These are phyloP conservation scores for Juglanconis oblonga DNA, from an alignment of 2,329 filamentous ascomycete species.

Conservation along the genomic window DNA sequence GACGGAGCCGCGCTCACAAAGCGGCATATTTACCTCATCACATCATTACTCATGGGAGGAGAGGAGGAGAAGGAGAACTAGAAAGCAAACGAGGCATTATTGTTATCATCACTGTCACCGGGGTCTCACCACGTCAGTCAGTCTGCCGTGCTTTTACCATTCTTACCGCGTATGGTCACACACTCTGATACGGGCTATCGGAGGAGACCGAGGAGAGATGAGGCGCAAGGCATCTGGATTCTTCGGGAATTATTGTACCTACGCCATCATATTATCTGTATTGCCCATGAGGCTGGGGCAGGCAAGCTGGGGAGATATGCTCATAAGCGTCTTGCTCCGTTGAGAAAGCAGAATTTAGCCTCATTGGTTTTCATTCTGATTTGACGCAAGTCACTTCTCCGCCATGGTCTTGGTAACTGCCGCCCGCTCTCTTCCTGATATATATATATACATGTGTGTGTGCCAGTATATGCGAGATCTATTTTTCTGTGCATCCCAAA, in stretches of 20 bases:
- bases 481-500: not conserved
- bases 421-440: not conserved
- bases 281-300: not conserved
- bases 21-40: no score
- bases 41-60: no score
- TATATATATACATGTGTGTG: not conserved
- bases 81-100: not conserved
- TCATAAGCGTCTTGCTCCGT: not conserved
- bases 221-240: not conserved
- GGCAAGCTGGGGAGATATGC: not conserved
- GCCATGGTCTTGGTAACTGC: not conserved
- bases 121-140: not conserved
- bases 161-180: not conserved
- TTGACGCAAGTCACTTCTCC: not conserved
- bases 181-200: constrained; percentile 13
- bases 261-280: not conserved
- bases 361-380: not conserved
- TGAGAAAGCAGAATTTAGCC: not conserved
- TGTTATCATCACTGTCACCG: not conserved
- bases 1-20: no score
- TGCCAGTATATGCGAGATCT: not conserved
- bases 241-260: constrained; percentile 11
- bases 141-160: not conserved
- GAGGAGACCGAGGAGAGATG: not conserved
- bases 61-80: not conserved